Evolutionary conservation across 371 early-diverging fungal genomes (phyloP), one percentile per base, ranked within the genome.

Genomic region (Mortierella polycephala): DNA sequence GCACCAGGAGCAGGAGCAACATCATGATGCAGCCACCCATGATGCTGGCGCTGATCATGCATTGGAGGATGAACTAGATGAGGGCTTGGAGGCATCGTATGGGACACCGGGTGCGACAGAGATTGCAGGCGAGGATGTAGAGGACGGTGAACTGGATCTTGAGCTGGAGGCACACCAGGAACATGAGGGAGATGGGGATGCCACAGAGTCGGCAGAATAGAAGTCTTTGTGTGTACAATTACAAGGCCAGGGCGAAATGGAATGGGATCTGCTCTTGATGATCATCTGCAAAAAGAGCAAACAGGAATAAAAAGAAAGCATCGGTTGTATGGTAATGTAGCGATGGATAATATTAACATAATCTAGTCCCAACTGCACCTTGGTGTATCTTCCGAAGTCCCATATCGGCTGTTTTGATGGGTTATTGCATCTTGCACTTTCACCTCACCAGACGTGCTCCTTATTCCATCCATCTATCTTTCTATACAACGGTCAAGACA

Each of bases 61-160:
- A 16, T 21, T 64, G 20, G 75, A 70, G 51, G 70, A 75, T 2
- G 75, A 75, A 18, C 63, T 70, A 16, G 76, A 70, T 7, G 67
- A 66, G 39, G 67, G 65, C 5, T 18, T 65, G 23, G 75, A 75
- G 3, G 54, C 58, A 6, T 20, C 58, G 0, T 69, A 62, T 60
- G 75, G 50, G 0, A 62, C 75, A 13, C 62, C 70, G 39, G 67
- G 65, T 11, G 21, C 67, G 6, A 47, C 52, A 6, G 72, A 71
- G 5, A 30, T 71, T 42, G 54, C 55, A 5, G 61, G 44, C 7
- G 64, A 67, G 50, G 71, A 64, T 40, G 64, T 49, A 13, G 71
- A 69, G 40, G 75, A 74, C 16, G 64, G 64, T 10, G 75, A 74
- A 23, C 54, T 69, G 37, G 75, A 69, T 21, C 58, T 64, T 55